Conservation (phyloP, 2,329 filamentous ascomycete species). For the Pseudocercospora vitis region DNA sequence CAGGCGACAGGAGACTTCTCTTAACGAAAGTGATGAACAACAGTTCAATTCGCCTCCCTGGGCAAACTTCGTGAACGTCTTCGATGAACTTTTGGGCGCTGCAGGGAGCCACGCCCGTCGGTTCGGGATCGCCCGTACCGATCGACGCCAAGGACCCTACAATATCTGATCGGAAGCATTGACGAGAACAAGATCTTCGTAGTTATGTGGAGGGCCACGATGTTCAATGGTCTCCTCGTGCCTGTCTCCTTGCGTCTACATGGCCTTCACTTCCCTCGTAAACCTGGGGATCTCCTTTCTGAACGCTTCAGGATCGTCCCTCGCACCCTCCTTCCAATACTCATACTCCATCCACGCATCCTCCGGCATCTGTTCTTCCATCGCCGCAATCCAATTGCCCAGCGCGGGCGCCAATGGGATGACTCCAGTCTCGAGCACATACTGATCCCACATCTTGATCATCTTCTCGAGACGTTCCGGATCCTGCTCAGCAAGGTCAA, state of each 20-base stretch:
- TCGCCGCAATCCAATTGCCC: constrained; percentile 59
- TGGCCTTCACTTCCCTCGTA: constrained; percentile 28
- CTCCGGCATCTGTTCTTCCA: constrained; percentile 65
- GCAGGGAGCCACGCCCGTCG: background rate
- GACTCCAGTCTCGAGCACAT: constrained; percentile 60
- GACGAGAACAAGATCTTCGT: too few species aligned
- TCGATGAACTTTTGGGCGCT: background rate
- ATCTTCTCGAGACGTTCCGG: constrained; percentile 50
- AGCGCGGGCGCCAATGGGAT: constrained; percentile 60
- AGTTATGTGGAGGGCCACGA: too few species aligned
- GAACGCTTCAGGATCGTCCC: constrained; percentile 42
- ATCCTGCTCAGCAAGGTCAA: constrained; percentile 40
- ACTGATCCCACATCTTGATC: constrained; percentile 58
- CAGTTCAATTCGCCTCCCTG: background rate
- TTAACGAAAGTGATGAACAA: background rate
- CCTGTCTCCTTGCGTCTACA: constrained; percentile 14
- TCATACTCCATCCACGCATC: constrained; percentile 67
- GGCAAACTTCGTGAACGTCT: background rate
- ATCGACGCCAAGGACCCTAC: background rate
- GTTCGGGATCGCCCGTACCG: background rate
- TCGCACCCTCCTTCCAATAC: constrained; percentile 59
- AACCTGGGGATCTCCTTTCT: constrained; percentile 37
- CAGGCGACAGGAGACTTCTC: background rate
- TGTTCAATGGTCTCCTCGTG: too few species aligned
- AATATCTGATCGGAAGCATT: too few species aligned